Evolutionary conservation across 1,284 basidiomycete species (phyloP).

Genomic region (Leccinum insolens): DNA sequence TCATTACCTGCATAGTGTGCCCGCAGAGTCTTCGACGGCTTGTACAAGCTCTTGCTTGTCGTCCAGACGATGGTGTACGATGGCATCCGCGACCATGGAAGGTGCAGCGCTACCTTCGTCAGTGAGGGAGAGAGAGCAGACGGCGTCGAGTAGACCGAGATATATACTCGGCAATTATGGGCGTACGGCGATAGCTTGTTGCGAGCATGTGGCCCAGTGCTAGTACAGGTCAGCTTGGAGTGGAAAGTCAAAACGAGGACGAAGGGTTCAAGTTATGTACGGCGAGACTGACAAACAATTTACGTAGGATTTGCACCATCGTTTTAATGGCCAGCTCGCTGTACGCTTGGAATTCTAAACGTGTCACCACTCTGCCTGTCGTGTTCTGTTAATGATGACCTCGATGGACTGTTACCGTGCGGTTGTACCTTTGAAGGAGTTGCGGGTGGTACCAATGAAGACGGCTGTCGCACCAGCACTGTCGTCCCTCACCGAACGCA

Average conservation of each 20-base stretch:
- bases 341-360: constrained; percentile 84
- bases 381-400: constrained; percentile 8
- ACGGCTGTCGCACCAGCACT: constrained; percentile 71
- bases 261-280: not conserved
- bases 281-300: not conserved
- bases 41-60: too few relatives aligned
- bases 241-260: not conserved
- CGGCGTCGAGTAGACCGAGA: constrained; percentile 12
- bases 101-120: too few relatives aligned
- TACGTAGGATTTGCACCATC: constrained; percentile 58
- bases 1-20: too few relatives aligned
- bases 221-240: not conserved
- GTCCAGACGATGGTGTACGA: too few relatives aligned
- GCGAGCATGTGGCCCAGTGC: constrained; percentile 22
- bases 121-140: constrained; percentile 6
- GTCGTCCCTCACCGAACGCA: constrained; percentile 61
- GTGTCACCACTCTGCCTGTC: constrained; percentile 70
- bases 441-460: constrained; percentile 75
- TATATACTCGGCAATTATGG: constrained; percentile 4
- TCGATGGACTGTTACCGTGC: not conserved
- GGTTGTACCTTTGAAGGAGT: constrained; percentile 55
- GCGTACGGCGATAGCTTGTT: constrained; percentile 10
- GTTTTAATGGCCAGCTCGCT: constrained; percentile 83
- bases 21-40: too few relatives aligned
- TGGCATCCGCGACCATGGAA: too few relatives aligned